Base-by-base conservation (phyloP, 2,329 filamentous ascomycete genomes). In the Fusarium napiforme region DNA sequence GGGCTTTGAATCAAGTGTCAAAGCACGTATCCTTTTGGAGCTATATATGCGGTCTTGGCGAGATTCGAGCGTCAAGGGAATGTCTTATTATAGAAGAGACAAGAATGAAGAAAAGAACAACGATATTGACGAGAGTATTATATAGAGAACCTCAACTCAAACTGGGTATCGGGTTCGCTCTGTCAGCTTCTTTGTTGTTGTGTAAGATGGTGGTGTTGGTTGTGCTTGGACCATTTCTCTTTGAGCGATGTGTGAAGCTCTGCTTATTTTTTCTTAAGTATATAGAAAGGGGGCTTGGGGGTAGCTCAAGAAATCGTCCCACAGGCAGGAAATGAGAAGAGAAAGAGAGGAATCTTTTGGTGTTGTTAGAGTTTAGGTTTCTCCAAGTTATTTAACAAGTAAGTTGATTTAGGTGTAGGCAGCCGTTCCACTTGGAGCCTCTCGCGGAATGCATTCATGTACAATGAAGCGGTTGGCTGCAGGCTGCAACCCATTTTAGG, bases 401-500 rank as follows among this genome's bases (percentile, higher is more conserved):
- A 39, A 45, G 67, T 71, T 58, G 58, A 71, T 63, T 42, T 21
- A 21, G 64, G 58, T n/a, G 62, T 39, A 74, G 71, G 70, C 64
- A 72, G 59, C 56, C 42, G 67, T 63, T 37, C 59, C 45, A 40
- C 56, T 23, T 36, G n/a, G n/a, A 46, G 34, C 57, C n/a, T 28
- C 46, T 47, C 45, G 36, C 21, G 60, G 49, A 58, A 62, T 46
- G 50, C 30, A 45, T 37, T 36, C 23, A 59, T 59, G 57, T 63
- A 64, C 60, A 61, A 64, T 40, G 26, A 45, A 46, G 60, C 60
- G 63, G 71, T 67, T 64, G 67, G 64, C 67, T 74, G 64, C 57
- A 77, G 75, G 61, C 73, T 77, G 64, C 71, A 74, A 49, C 43
- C 62, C 46, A 59, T 55, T 56, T 58, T 52, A 67, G 63, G 47